A percentile compares a stretch with the other conserved stretches of the same genome.
phyloP scores from a whole-genome alignment of 805 yeast genomes.

The Lipomyces kockii region DNA sequence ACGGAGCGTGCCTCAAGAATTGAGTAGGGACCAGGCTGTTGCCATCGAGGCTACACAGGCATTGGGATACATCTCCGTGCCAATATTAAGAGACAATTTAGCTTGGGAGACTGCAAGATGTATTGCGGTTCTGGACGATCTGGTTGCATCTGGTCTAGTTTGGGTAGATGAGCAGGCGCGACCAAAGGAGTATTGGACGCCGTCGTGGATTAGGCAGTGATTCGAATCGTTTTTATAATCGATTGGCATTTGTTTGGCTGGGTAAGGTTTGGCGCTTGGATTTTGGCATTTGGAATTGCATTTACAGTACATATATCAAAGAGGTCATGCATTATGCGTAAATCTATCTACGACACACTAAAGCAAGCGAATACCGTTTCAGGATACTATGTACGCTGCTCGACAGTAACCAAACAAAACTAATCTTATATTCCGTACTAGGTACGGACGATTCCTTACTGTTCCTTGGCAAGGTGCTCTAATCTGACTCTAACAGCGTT shows the following conservation, averaged over 20 bases:
- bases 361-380: too few species aligned
- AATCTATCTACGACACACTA: too few species aligned
- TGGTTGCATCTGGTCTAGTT: slow-evolving; percentile 79
- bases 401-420: background rate
- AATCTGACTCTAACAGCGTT: slow-evolving; percentile 95
- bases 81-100: slow-evolving; percentile 71
- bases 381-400: background rate
- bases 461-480: slow-evolving; percentile 65
- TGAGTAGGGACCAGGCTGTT: slow-evolving; percentile 68
- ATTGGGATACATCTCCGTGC: slow-evolving; percentile 71
- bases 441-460: background rate
- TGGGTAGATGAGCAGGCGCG: slow-evolving; percentile 70
- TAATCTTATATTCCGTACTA: too few species aligned
- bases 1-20: slow-evolving; percentile 64
- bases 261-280: background rate
- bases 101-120: slow-evolving; percentile 72
- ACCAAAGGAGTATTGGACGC: slow-evolving; percentile 48
- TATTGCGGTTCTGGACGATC: slow-evolving; percentile 60
- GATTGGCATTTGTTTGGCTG: background rate
- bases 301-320: background rate
- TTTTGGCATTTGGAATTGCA: background rate
- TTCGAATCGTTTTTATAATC: background rate
- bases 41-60: slow-evolving; percentile 77
- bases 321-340: background rate
- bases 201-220: slow-evolving; percentile 40